Evolutionary conservation across 345 rosid genomes (phyloP), one percentile per base, ranked within the genome.

Genomic region (Gossypium rotundifolium): DNA sequence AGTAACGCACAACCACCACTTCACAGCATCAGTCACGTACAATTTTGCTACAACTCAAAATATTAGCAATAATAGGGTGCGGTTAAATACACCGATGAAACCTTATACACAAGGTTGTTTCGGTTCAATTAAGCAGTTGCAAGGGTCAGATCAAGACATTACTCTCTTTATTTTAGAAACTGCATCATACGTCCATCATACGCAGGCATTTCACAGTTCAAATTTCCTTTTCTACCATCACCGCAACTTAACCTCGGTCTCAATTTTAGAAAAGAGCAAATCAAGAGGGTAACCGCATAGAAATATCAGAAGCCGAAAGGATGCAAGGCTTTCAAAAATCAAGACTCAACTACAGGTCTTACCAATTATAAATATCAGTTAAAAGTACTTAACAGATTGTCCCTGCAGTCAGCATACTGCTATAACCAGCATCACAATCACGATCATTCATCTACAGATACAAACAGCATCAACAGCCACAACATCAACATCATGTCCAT

Each of bases 381-480:
- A 71, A 75, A 79, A 52, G 57, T 59, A 69, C 73, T 70, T 75
- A 77, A 77, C 22, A 73, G 49, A 51, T 52, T 68, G 64, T 73
- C 70, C 52, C 77, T 33, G 80, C 82, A 78, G 73, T 73, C 80
- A 70, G 75, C 84, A 77, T 73, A 73, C 76, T 54, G 78, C 77
- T 59, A 76, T 38, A 75, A 61, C 69, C 84, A 74, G 81, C 79
- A 81, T 73, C 84, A 82, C 76, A 84, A 81, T 78, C 91, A 82
- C 84, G 85, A 76, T 76, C 90, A 87, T 76, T 85, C 80, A 82
- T 83, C 88, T 82, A 88, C 82, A 78, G 70, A 79, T 79, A 86
- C 73, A 79, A 79, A 85, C 90, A 87, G 92, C 95, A 88, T 78
- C 92, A 85, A 88, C 94, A 85, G 92, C 94, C 68, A 87, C 87